Conservation (phyloP, 2,329 filamentous ascomycete species). For the Huntiella omanensis region DNA sequence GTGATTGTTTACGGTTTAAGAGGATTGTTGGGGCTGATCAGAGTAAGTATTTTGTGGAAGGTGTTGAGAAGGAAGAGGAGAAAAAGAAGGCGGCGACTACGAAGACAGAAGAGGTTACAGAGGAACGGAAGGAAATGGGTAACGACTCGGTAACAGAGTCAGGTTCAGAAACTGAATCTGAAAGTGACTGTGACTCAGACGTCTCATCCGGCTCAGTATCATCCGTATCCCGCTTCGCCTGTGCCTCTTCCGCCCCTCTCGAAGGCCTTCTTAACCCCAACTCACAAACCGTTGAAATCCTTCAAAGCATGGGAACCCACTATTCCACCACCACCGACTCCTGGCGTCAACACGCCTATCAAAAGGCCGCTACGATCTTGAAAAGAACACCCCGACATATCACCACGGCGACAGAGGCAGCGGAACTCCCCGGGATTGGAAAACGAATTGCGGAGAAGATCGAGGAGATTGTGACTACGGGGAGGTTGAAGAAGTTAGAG, state of each 20-base stretch:
- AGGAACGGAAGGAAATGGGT: background rate
- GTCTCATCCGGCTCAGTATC: conserved; percentile 1
- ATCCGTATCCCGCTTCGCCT: conserved; percentile 25
- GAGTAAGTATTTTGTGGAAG: conserved; percentile 39
- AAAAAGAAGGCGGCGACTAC: background rate
- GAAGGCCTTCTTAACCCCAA: conserved; percentile 45
- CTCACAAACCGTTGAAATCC: conserved; percentile 50
- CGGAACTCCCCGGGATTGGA: conserved; percentile 49
- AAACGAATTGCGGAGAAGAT: conserved; percentile 62
- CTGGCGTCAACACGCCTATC: conserved; percentile 60
- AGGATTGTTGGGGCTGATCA: conserved; percentile 39
- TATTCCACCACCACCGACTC: conserved; percentile 58
- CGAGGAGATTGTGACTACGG: conserved; percentile 67
- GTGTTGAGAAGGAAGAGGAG: conserved; percentile 17
- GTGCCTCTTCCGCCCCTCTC: conserved; percentile 24
- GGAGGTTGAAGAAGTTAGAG: conserved; percentile 52
- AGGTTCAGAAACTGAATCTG: conserved; percentile 18
- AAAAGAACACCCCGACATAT: conserved; percentile 46
- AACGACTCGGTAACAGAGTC: conserved; percentile 27
- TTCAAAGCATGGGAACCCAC: conserved; percentile 62
- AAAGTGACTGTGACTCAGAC: background rate
- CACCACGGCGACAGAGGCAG: conserved; percentile 49
- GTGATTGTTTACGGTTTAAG: conserved; percentile 46
- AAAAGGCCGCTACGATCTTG: conserved; percentile 56
- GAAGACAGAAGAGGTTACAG: background rate